Evolutionary conservation across 345 rosid genomes (phyloP).

Genomic region (Bruguiera gymnorhiza): DNA sequence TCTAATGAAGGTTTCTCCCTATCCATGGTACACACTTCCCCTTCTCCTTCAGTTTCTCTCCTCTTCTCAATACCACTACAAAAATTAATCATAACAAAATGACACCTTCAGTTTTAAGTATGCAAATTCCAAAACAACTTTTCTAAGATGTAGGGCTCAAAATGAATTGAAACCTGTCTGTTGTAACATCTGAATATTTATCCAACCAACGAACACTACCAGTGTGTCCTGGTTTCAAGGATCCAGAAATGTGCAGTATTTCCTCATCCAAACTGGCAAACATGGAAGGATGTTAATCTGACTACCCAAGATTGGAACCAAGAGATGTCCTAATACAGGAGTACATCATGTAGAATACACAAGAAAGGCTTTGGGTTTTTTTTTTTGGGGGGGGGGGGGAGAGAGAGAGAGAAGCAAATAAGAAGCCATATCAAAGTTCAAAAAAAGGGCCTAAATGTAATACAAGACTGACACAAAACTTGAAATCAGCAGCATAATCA

Average conservation of each 20-base stretch:
- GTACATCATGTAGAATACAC: too few species aligned
- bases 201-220: constrained; percentile 64
- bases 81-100: constrained; percentile 5
- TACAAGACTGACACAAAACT: neutral
- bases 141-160: neutral
- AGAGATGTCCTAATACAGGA: too few species aligned
- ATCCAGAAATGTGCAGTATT: constrained; percentile 64
- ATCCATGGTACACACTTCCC: constrained; percentile 10
- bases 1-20: constrained; percentile 11
- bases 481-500: neutral
- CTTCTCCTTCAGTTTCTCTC: constrained; percentile 30
- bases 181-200: constrained; percentile 28
- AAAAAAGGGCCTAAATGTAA: neutral
- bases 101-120: neutral
- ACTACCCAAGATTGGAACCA: too few species aligned
- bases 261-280: constrained; percentile 76
- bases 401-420: neutral
- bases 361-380: too few species aligned
- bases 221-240: constrained; percentile 50
- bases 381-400: too few species aligned
- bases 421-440: neutral
- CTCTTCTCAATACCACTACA: constrained; percentile 39
- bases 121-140: neutral
- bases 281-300: constrained; percentile 10
- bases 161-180: constrained; percentile 17